Evolutionary conservation across 768 basidiomycete species (phyloP).

Genomic region (Boletus pseudopeckii): DNA sequence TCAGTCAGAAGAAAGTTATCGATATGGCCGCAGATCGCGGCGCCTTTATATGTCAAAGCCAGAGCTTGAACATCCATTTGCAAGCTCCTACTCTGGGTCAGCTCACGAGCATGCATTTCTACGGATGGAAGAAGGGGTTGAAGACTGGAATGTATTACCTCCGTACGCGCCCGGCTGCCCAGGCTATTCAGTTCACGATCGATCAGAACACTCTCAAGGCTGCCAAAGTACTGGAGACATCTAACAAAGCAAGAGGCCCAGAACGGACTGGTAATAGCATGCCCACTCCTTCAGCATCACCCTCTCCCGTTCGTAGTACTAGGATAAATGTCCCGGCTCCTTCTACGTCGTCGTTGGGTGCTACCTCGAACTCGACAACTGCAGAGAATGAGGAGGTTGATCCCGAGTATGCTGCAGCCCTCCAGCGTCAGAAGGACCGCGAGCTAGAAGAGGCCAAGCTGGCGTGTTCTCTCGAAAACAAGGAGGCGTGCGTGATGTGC

Average conservation of each 20-base stretch:
- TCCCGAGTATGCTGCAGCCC: constrained; percentile 78
- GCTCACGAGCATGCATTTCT: constrained; percentile 95
- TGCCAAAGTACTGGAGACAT: constrained; percentile 33
- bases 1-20: constrained; percentile 96
- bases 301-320: constrained; percentile 27
- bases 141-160: constrained; percentile 99
- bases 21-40: constrained; percentile 99
- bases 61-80: constrained; percentile 91
- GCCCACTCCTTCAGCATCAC: constrained; percentile 24
- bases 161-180: constrained; percentile 88
- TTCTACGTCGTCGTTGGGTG: constrained; percentile 15
- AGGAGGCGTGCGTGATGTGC: constrained; percentile 93
- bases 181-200: constrained; percentile 97
- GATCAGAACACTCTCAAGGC: constrained; percentile 75
- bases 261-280: constrained; percentile 17
- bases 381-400: constrained; percentile 40
- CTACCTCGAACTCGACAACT: constrained; percentile 16
- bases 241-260: constrained; percentile 14
- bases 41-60: constrained; percentile 95
- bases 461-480: constrained; percentile 86
- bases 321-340: constrained; percentile 34
- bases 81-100: constrained; percentile 87
- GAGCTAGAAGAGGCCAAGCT: constrained; percentile 81
- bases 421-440: constrained; percentile 64
- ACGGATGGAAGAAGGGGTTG: constrained; percentile 99